Evolutionary conservation across 1,139 yeast genomes (phyloP).

Genomic region (Saccharomyces hybrid): DNA sequence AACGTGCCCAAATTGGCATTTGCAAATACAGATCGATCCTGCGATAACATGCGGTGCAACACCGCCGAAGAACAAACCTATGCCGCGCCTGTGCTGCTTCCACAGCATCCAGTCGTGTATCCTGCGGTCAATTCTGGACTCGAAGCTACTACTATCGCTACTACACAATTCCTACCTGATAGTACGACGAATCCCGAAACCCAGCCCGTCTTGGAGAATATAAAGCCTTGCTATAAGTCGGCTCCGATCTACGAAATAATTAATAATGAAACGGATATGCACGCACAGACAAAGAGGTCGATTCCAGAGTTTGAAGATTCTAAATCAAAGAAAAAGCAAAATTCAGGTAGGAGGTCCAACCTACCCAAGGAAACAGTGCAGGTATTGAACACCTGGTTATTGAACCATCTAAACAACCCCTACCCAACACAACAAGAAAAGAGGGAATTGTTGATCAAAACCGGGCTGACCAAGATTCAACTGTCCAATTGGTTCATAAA

Average conservation of each 20-base stretch:
- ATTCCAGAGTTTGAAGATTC: background rate
- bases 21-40: background rate
- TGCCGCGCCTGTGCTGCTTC: background rate
- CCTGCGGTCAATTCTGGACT: background rate
- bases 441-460: constrained; percentile 63
- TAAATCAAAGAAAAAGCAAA: background rate
- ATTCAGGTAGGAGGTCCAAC: constrained; percentile 47
- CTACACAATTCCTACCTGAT: background rate
- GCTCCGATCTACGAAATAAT: background rate
- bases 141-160: background rate
- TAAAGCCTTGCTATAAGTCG: background rate
- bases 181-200: background rate
- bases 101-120: background rate
- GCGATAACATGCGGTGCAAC: background rate
- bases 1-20: background rate
- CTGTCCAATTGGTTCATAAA: constrained; percentile 94
- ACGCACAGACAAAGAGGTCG: background rate
- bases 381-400: constrained; percentile 73
- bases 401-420: constrained; percentile 81
- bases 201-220: background rate
- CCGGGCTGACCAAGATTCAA: constrained; percentile 87
- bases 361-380: constrained; percentile 85
- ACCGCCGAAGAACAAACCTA: background rate
- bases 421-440: constrained; percentile 91
- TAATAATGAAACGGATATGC: background rate